Conservation (phyloP, 2,329 filamentous ascomycete genomes). For the Phaeophleospora eucalypticola region DNA sequence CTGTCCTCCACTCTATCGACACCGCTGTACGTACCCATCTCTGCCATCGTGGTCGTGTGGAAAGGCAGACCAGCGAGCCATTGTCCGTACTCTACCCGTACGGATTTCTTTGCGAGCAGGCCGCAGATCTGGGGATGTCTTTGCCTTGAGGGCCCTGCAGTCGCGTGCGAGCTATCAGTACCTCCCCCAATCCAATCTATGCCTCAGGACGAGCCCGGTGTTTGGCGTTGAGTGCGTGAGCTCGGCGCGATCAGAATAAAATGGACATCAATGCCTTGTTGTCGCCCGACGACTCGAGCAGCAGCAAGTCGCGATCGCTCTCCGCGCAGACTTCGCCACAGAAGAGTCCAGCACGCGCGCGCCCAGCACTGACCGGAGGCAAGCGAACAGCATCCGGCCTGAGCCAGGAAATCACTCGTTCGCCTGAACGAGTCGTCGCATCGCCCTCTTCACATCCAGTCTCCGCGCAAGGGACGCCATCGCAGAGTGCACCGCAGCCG, state of each 20-base stretch:
- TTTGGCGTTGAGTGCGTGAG: not conserved
- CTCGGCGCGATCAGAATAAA: not conserved
- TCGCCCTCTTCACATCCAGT: constrained; percentile 11
- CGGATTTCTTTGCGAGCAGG: too few species aligned
- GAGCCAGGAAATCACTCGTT: constrained; percentile 38
- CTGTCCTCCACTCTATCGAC: not conserved
- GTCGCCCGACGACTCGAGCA: constrained; percentile 38
- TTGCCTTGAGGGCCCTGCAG: not conserved
- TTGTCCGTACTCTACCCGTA: too few species aligned
- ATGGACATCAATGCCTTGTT: constrained; percentile 51
- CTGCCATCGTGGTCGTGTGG: not conserved
- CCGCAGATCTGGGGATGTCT: not conserved
- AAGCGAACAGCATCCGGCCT: constrained; percentile 39
- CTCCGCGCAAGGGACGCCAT: constrained; percentile 2
- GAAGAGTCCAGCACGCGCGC: constrained; percentile 4
- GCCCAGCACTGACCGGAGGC: constrained; percentile 21
- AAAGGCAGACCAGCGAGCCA: too few species aligned
- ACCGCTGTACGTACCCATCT: too few species aligned
- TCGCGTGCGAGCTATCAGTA: too few species aligned
- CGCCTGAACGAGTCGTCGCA: constrained; percentile 32
- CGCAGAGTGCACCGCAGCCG: constrained; percentile 12
- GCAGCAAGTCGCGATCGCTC: not conserved
- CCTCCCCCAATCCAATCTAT: too few species aligned
- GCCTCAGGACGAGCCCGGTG: not conserved
- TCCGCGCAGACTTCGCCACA: constrained; percentile 6